Conservation (phyloP, 1,284 basidiomycete genomes). For the Rhizoctonia solani region DNA sequence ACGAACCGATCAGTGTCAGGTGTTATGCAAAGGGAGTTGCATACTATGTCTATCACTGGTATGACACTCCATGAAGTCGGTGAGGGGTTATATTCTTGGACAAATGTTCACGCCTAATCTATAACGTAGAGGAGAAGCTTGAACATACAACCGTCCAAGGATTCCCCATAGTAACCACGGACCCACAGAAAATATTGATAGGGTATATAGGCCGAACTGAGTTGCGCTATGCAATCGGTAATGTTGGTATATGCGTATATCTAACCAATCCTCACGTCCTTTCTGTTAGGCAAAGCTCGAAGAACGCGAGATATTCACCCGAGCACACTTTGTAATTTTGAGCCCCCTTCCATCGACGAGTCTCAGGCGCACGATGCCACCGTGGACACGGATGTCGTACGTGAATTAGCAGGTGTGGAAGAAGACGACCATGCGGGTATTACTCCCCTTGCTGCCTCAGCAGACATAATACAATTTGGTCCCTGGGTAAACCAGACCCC, state of each 20-base stretch:
- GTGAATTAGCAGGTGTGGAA: conserved; percentile 53
- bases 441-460: conserved; percentile 59
- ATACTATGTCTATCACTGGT: conserved; percentile 74
- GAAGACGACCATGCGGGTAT: conserved; percentile 64
- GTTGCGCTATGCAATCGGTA: conserved; percentile 83
- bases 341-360: conserved; percentile 37
- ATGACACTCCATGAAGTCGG: conserved; percentile 79
- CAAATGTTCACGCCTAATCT: not conserved
- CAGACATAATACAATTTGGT: conserved; percentile 74
- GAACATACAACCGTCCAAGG: conserved; percentile 80
- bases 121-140: conserved; percentile 63
- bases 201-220: conserved; percentile 92
- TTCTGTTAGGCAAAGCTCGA: conserved; percentile 65
- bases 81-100: conserved; percentile 47
- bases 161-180: conserved; percentile 81
- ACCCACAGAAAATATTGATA: conserved; percentile 63
- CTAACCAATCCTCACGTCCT: not conserved
- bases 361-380: not conserved
- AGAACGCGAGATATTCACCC: conserved; percentile 62
- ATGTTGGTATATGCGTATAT: conserved; percentile 38
- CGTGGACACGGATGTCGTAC: conserved; percentile 39
- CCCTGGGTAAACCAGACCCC: conserved; percentile 96
- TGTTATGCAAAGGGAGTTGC: conserved; percentile 84
- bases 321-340: conserved; percentile 75
- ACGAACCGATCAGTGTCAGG: conserved; percentile 68